Base-by-base conservation (phyloP, 441 rosid species). In the Pelargonium exstipulatum region DNA sequence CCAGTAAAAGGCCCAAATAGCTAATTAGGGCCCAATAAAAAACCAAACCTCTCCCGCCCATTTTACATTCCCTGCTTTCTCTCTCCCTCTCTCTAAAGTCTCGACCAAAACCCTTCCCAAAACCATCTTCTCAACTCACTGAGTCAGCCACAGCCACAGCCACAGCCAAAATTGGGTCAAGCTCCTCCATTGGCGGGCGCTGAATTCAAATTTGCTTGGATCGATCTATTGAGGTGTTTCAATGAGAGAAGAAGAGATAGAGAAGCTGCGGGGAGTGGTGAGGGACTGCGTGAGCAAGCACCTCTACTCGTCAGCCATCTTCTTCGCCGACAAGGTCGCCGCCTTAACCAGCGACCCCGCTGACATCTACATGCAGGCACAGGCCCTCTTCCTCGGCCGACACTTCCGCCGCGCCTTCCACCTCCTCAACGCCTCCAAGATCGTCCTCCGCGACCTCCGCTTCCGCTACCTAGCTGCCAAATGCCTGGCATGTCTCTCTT, bases 271-370 rank as follows among this genome's bases (percentile, higher is more conserved):
- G 0, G 92, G 97, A 16, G 92, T 94, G 42, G 97, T 91, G 66
- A 80, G 97, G 42, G 97, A 91, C 81, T 94, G 99, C 71, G 92
- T 91, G 18, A 94, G 89, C 87, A 94, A 94, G 81, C 99, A 94
- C 64, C 74, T 94, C 12, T 90, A 90, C 82, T 94, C 96, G 2
- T 94, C 97, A 2, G 99, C 97, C 57, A 94, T 94, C 62, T 91
- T 94, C 87, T 91, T 91, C 82, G 96, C 97, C 43, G 95, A 94
- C 65, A 94, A 94, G 72, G 94, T 90, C 17, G 94, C 96, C 4
- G 90, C 89, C 45, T 78, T 94, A 70, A 86, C 95, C 69, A 81
- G 73, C 32, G 94, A 90, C 67, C 96, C 99, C 5, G 86, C 96
- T 22, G 96, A 94, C 73, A 83, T 94, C 64, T 94, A 91, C 83